Evolutionary conservation across 2,329 filamentous ascomycete species (phyloP).

Genomic region (Domatiomyces catenatus): DNA sequence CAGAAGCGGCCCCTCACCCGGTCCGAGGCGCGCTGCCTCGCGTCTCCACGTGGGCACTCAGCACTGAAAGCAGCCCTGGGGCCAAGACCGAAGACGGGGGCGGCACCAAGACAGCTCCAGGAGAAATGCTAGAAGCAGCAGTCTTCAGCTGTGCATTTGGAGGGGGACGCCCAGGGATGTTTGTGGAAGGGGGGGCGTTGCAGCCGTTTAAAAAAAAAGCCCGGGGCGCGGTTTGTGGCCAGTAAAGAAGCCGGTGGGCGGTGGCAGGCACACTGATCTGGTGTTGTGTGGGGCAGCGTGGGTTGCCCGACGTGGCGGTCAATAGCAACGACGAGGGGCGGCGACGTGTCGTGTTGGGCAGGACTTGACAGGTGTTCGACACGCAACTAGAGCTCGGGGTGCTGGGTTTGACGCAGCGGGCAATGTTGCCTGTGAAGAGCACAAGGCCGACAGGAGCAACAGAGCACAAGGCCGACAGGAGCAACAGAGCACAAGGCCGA

Average conservation of each 20-base stretch:
- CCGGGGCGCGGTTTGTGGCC: too few species aligned
- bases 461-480: background rate
- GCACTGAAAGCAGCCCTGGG: background rate
- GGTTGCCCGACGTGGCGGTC: background rate
- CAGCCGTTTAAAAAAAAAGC: background rate
- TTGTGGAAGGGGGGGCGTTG: background rate
- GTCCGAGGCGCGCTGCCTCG: background rate
- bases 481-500: background rate
- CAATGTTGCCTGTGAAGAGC: background rate
- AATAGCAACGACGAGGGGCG: background rate
- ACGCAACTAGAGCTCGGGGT: background rate
- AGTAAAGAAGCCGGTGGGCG: too few species aligned
- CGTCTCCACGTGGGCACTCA: background rate
- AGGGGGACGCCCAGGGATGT: background rate
- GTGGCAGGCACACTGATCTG: background rate
- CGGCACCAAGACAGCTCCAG: background rate
- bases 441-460: background rate
- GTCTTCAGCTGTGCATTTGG: background rate
- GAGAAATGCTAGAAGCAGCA: background rate
- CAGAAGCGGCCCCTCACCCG: background rate
- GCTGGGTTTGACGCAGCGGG: background rate
- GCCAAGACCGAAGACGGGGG: background rate
- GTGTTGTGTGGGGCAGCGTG: background rate
- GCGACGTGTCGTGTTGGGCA: background rate
- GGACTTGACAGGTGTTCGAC: background rate